A percentile compares a stretch with the other conserved stretches of the same genome.
phyloP scores from a whole-genome alignment of 1,284 basidiomycete species.

The Inonotus obliquus region DNA sequence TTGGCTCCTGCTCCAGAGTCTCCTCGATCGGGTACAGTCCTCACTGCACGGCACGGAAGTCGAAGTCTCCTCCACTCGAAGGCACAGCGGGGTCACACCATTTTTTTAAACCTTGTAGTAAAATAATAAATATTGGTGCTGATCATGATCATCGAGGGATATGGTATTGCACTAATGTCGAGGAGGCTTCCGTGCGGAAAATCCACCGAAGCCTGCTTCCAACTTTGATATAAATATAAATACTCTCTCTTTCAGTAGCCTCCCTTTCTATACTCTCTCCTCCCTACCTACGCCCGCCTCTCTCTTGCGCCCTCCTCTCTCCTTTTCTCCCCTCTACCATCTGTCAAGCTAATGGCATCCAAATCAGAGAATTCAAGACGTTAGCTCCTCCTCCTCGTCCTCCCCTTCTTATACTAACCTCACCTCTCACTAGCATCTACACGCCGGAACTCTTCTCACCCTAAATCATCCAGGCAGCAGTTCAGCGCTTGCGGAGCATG shows the following conservation, averaged over 20 bases:
- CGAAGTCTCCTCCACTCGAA: no score
- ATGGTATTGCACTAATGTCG: not conserved
- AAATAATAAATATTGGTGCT: not conserved
- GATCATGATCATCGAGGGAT: constrained; percentile 1
- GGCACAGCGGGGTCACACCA: not conserved
- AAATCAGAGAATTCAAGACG: constrained; percentile 14
- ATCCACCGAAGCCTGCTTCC: not conserved
- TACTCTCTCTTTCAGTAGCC: constrained; percentile 8
- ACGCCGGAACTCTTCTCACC: constrained; percentile 43
- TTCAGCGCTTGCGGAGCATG: constrained; percentile 89
- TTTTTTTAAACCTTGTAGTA: not conserved
- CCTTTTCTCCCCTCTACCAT: not conserved
- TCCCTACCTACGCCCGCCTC: not conserved
- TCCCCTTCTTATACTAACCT: not conserved
- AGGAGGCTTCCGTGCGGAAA: not conserved
- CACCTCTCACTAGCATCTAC: constrained; percentile 18
- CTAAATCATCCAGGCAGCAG: constrained; percentile 73
- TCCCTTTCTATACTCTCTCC: not conserved
- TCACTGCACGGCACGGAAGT: not conserved
- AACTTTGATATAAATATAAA: not conserved
- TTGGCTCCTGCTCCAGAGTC: constrained; percentile 3
- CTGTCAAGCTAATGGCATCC: constrained; percentile 6
- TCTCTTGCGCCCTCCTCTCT: not conserved
- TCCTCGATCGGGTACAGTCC: not conserved
- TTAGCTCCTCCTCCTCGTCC: not conserved